phyloP scores from a whole-genome alignment of 345 rosid genomes.

The Hypericum androsaemum region DNA sequence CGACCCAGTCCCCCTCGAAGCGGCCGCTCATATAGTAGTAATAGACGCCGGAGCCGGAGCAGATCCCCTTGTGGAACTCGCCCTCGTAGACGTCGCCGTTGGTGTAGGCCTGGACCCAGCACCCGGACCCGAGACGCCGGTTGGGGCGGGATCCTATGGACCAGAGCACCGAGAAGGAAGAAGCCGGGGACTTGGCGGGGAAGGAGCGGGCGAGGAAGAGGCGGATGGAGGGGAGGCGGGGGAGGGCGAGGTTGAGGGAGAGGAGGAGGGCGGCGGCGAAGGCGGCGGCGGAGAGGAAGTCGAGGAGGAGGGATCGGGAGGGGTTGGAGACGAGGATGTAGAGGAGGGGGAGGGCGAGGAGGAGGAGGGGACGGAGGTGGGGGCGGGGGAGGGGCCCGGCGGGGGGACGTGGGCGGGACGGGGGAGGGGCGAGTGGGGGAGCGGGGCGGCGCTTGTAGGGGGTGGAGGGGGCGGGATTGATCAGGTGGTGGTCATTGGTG shows the following conservation, averaged over 20 bases:
- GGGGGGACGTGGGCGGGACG: constrained; percentile 2
- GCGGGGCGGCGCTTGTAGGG: constrained; percentile 56
- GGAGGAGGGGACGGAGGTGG: constrained; percentile 42
- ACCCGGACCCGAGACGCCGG: constrained; percentile 90
- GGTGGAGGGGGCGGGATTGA: constrained; percentile 19
- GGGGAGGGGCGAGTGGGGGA: background rate
- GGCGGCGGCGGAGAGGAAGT: constrained; percentile 22
- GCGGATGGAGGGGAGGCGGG: constrained; percentile 41
- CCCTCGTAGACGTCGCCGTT: too few relatives aligned
- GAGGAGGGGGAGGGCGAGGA: constrained; percentile 8
- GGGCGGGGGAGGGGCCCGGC: too few relatives aligned
- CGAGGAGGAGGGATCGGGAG: constrained; percentile 34
- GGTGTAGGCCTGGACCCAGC: too few relatives aligned
- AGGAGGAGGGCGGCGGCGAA: constrained; percentile 19
- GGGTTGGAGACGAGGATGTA: too few relatives aligned
- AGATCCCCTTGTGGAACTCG: too few relatives aligned
- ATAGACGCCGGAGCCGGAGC: constrained; percentile 83
- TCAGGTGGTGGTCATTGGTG: constrained; percentile 3
- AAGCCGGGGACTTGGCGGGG: constrained; percentile 44
- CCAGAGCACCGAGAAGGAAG: constrained; percentile 72
- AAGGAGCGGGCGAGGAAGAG: constrained; percentile 71
- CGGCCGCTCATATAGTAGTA: constrained; percentile 88
- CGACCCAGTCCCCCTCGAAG: constrained; percentile 90
- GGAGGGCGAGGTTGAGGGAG: constrained; percentile 37
- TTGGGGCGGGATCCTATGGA: constrained; percentile 71